These are phyloP conservation scores for Boletus sp. DNA, from an alignment of 768 basidiomycete genomes.

Conservation along the genomic window DNA sequence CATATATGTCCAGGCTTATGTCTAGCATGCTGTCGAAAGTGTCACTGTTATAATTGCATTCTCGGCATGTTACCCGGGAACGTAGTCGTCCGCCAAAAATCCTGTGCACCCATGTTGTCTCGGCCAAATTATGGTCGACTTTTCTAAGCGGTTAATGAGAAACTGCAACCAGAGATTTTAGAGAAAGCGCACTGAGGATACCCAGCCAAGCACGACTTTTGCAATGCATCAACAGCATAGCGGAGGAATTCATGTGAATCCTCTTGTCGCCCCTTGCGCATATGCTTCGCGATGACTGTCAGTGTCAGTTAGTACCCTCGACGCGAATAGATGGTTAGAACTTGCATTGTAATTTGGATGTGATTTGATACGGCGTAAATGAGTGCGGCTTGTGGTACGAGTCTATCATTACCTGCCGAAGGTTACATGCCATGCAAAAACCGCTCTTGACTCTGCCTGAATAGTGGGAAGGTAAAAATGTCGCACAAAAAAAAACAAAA, in stretches of 20 bases:
- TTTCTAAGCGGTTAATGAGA: conserved; percentile 45
- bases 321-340: conserved; percentile 9
- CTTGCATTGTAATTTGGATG: conserved; percentile 67
- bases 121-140: conserved; percentile 63
- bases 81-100: conserved; percentile 91
- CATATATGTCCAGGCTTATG: conserved; percentile 85
- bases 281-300: conserved; percentile 84
- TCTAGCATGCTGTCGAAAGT: conserved; percentile 96
- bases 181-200: conserved; percentile 56
- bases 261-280: conserved; percentile 90
- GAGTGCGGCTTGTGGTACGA: conserved; percentile 46
- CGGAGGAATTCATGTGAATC: conserved; percentile 98
- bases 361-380: conserved; percentile 65
- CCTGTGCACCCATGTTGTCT: conserved; percentile 92
- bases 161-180: background rate
- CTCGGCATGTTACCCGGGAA: conserved; percentile 82
- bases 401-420: conserved; percentile 54
- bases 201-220: conserved; percentile 76
- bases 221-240: conserved; percentile 87
- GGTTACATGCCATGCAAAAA: conserved; percentile 80
- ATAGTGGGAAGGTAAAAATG: conserved; percentile 6
- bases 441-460: conserved; percentile 41
- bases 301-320: conserved; percentile 4
- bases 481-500: background rate
- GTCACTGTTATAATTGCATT: conserved; percentile 86